Evolutionary conservation across 2,329 filamentous ascomycete genomes (phyloP).

Genomic region (Myriosclerotinia curreyana): DNA sequence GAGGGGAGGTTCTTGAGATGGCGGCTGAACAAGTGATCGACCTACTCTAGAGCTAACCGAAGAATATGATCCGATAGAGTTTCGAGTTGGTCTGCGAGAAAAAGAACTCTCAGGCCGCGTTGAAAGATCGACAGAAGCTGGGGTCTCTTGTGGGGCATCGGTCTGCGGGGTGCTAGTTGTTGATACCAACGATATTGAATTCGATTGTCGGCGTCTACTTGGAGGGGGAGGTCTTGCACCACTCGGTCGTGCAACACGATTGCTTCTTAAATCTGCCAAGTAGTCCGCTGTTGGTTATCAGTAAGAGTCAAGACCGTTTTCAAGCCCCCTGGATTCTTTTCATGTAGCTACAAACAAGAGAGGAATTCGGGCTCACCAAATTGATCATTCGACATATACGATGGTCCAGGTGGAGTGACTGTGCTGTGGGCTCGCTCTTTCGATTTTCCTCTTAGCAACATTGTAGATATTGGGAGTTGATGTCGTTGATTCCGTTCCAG

Average conservation of each 20-base stretch:
- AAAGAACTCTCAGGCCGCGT: conserved; percentile 35
- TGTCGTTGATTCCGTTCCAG: not conserved
- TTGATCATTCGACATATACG: conserved; percentile 65
- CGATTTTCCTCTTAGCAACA: conserved; percentile 37
- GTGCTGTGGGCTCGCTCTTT: conserved; percentile 46
- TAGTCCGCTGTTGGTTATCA: conserved; percentile 57
- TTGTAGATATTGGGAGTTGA: conserved; percentile 18
- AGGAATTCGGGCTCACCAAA: conserved; percentile 51
- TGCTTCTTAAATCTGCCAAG: conserved; percentile 67
- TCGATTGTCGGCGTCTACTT: conserved; percentile 37
- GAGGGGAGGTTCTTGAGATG: conserved; percentile 41
- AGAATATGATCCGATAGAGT: conserved; percentile 36
- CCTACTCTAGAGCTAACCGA: conserved; percentile 36
- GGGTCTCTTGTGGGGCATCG: conserved; percentile 24
- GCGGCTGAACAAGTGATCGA: conserved; percentile 34
- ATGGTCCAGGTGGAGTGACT: conserved; percentile 58
- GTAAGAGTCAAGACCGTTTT: conserved; percentile 15
- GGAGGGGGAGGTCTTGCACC: conserved; percentile 64
- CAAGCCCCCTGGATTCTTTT: not conserved
- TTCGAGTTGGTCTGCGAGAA: conserved; percentile 36
- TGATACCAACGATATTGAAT: conserved; percentile 42
- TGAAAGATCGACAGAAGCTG: conserved; percentile 27
- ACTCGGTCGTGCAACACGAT: conserved; percentile 63
- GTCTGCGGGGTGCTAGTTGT: conserved; percentile 15
- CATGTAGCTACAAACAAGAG: not conserved